These are phyloP conservation scores for Botrytis tulipae DNA, from an alignment of 2,329 filamentous ascomycete species.

Conservation along the genomic window DNA sequence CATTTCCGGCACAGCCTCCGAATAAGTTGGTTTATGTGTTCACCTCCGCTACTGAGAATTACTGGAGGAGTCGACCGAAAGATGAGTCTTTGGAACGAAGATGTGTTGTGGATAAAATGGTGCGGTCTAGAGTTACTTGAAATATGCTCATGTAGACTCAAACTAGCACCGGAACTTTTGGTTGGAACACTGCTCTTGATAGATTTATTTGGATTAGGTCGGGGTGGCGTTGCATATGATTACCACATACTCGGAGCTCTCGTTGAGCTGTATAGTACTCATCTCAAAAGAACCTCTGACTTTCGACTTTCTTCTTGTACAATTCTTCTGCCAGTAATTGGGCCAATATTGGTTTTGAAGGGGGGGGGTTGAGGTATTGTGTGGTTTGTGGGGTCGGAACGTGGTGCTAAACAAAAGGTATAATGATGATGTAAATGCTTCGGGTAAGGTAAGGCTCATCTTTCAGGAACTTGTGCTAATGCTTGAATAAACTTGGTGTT, in stretches of 20 bases:
- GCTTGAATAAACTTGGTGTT: background rate
- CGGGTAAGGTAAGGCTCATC: background rate
- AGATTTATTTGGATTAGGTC: background rate
- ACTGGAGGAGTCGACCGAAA: constrained; percentile 24
- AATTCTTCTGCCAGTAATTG: background rate
- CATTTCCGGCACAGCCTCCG: constrained; percentile 37
- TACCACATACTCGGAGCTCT: background rate
- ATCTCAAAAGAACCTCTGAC: background rate
- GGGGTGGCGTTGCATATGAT: background rate
- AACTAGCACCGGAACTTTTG: constrained; percentile 6
- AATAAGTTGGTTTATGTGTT: constrained; percentile 36
- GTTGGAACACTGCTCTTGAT: background rate
- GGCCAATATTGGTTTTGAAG: too few species aligned
- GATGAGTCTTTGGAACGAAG: too few species aligned
- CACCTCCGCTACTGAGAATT: constrained; percentile 27
- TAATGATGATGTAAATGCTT: background rate
- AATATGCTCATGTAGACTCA: constrained; percentile 23
- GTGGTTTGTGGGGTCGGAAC: too few species aligned
- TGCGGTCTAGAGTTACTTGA: constrained; percentile 22
- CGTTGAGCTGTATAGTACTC: background rate
- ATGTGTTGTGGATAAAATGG: background rate
- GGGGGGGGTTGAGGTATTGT: background rate
- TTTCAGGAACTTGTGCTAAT: background rate
- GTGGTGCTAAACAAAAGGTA: background rate
- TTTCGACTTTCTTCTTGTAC: background rate